phyloP scores from a whole-genome alignment of 305 asterid genomes.

The Fraxinus ornus region DNA sequence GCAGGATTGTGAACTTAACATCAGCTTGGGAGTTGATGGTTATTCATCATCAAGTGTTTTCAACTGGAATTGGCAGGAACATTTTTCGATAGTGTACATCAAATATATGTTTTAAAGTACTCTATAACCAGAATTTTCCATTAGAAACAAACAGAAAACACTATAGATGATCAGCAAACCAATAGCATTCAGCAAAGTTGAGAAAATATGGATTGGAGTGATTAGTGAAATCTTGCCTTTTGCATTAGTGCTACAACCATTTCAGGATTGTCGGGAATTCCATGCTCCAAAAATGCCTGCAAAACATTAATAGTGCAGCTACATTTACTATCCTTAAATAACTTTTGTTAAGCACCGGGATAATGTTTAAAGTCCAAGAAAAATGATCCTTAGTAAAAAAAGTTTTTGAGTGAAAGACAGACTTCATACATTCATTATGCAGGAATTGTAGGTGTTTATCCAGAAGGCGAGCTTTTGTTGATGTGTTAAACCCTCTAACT shows the following conservation, averaged over 20 bases:
- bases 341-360: not conserved
- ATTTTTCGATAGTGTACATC: not conserved
- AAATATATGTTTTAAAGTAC: not conserved
- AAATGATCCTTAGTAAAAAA: not conserved
- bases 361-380: not conserved
- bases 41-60: not conserved
- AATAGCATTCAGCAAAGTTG: not conserved
- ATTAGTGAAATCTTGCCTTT: slow-evolving; percentile 50
- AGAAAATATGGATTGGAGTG: not conserved
- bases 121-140: not conserved
- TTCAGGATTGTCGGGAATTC: slow-evolving; percentile 69
- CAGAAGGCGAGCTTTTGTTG: slow-evolving; percentile 54
- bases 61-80: not conserved
- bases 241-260: slow-evolving; percentile 62
- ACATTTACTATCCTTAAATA: not conserved
- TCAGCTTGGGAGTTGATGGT: not conserved
- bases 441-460: slow-evolving; percentile 50
- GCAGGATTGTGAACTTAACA: not conserved
- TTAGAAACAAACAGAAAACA: not conserved
- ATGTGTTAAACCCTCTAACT: slow-evolving; percentile 40
- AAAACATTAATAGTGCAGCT: slow-evolving; percentile 18
- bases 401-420: not conserved
- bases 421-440: slow-evolving; percentile 47
- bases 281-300: slow-evolving; percentile 83
- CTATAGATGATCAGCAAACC: not conserved